Evolutionary conservation across 768 basidiomycete genomes (phyloP).

Genomic region (Auricularia sp.): DNA sequence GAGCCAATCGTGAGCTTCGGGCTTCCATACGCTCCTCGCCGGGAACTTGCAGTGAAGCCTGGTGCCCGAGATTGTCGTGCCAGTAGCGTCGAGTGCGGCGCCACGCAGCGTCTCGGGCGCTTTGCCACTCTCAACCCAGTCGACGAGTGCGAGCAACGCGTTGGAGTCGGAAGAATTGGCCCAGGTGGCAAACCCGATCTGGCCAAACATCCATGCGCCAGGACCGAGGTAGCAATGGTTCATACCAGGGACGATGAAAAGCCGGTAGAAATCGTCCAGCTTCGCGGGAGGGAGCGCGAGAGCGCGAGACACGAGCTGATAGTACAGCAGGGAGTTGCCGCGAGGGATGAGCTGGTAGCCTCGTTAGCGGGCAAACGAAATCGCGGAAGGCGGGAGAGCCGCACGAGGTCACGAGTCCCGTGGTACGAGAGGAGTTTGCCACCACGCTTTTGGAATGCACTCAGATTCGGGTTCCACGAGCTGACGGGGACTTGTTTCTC

Average conservation of each 20-base stretch:
- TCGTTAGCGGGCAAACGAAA: not conserved
- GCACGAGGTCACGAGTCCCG: conserved; percentile 9
- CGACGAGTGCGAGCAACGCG: not conserved
- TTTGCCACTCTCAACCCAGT: not conserved
- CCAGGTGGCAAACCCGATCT: conserved; percentile 1
- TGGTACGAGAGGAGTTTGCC: conserved; percentile 21
- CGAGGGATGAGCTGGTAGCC: conserved; percentile 19
- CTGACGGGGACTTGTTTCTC: too few relatives aligned
- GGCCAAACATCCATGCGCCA: conserved; percentile 20
- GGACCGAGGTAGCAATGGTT: conserved; percentile 20
- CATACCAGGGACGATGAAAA: conserved; percentile 25
- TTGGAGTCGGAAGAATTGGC: not conserved
- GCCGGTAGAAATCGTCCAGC: conserved; percentile 21
- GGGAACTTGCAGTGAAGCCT: too few relatives aligned
- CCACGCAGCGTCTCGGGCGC: not conserved
- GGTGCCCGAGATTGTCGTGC: not conserved
- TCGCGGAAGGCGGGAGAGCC: not conserved
- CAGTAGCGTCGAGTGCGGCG: not conserved
- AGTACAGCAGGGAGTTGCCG: conserved; percentile 17
- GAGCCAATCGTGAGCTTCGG: too few relatives aligned
- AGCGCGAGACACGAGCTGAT: conserved; percentile 13
- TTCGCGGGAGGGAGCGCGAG: conserved; percentile 6
- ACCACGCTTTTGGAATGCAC: conserved; percentile 14
- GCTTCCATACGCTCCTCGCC: too few relatives aligned
- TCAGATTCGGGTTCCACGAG: conserved; percentile 3